phyloP scores from a whole-genome alignment of 352 stramenopile species.

The Phytophthora ramorum region DNA sequence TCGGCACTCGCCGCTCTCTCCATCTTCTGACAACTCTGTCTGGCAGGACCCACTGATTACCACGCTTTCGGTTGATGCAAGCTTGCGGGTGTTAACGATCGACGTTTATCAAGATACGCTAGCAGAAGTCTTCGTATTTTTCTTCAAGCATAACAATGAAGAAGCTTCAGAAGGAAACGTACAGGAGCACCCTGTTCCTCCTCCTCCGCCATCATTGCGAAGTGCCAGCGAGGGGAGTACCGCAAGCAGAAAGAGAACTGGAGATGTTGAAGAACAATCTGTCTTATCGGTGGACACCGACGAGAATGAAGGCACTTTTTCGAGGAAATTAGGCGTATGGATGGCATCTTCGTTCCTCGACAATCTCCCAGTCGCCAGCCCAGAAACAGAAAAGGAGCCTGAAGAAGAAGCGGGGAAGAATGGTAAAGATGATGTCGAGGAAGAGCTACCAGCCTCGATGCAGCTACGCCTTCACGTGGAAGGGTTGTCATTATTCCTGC shows the following conservation, averaged over 20 bases:
- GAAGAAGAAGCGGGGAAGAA: constrained; percentile 24
- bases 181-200: constrained; percentile 14
- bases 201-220: constrained; percentile 31
- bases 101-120: constrained; percentile 85
- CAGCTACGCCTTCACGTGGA: constrained; percentile 81
- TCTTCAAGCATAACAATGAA: constrained; percentile 58
- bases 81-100: constrained; percentile 72
- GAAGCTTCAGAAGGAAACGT: constrained; percentile 12
- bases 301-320: constrained; percentile 47
- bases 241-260: constrained; percentile 21
- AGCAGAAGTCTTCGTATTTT: constrained; percentile 80
- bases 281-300: constrained; percentile 40
- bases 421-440: constrained; percentile 34
- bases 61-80: constrained; percentile 71
- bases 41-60: constrained; percentile 83
- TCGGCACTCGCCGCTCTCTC: constrained; percentile 44
- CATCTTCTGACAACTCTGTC: constrained; percentile 48
- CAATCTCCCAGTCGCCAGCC: constrained; percentile 31
- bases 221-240: constrained; percentile 40
- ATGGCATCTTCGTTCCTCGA: constrained; percentile 66
- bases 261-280: constrained; percentile 36
- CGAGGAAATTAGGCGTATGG: constrained; percentile 63
- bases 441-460: constrained; percentile 52
- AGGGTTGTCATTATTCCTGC: constrained; percentile 71
- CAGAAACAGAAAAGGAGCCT: constrained; percentile 34